Percentiles rank a stretch among this genome's conserved stretches.
These are phyloP conservation scores for Populus pruinosa DNA, from an alignment of 345 rosid species.

Conservation along the genomic window DNA sequence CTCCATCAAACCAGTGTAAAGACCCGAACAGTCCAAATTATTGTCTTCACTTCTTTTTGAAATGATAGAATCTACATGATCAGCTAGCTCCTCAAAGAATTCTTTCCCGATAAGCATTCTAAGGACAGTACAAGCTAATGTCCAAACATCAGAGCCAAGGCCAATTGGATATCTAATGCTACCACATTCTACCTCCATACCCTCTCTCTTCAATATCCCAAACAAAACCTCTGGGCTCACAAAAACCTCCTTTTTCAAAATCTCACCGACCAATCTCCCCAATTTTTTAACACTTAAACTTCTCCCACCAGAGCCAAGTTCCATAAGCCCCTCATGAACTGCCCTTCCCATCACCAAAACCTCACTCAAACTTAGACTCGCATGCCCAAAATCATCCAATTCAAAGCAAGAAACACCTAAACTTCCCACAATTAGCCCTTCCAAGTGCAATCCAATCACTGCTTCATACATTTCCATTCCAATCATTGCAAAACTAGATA, in stretches of 20 bases:
- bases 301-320: conserved; percentile 28
- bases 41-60: conserved; percentile 25
- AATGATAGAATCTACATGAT: conserved; percentile 23
- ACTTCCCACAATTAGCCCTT: conserved; percentile 56
- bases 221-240: conserved; percentile 66
- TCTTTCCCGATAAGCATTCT: conserved; percentile 48
- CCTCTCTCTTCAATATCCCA: conserved; percentile 41
- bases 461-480: conserved; percentile 81
- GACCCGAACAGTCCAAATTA: conserved; percentile 26
- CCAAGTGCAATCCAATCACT: conserved; percentile 44
- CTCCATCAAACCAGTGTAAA: conserved; percentile 36
- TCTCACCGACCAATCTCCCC: conserved; percentile 23
- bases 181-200: conserved; percentile 18
- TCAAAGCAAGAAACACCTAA: conserved; percentile 52
- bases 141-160: conserved; percentile 67
- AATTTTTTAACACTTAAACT: conserved; percentile 31
- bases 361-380: conserved; percentile 48
- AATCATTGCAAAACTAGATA: conserved; percentile 49
- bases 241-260: conserved; percentile 38
- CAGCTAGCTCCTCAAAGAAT: conserved; percentile 40
- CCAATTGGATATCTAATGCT: conserved; percentile 28
- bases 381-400: conserved; percentile 59
- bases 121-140: conserved; percentile 58
- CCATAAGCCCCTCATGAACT: conserved; percentile 17
- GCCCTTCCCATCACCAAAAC: conserved; percentile 44